phyloP scores from a whole-genome alignment of 441 rosid species.

The Erodium texanum region DNA sequence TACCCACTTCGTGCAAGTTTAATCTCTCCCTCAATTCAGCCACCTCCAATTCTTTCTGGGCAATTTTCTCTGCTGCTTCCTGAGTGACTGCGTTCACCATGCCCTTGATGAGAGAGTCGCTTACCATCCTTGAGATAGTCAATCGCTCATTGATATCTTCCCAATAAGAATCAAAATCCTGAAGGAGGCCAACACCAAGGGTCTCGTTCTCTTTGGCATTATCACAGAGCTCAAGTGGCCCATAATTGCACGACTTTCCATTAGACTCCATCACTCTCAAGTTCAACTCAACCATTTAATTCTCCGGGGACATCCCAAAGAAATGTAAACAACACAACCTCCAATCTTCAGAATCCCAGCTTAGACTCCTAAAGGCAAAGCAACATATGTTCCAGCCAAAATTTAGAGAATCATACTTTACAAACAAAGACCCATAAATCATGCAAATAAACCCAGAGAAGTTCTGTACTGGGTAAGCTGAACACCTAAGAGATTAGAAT shows the following conservation, averaged over 20 bases:
- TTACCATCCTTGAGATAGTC: slow-evolving; percentile 68
- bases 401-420: not conserved
- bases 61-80: slow-evolving; percentile 60
- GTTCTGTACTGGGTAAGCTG: not conserved
- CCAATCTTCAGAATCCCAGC: slow-evolving; percentile 3
- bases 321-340: not conserved
- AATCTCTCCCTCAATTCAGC: slow-evolving; percentile 36
- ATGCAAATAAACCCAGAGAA: slow-evolving; percentile 1
- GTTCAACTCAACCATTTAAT: slow-evolving; percentile 21
- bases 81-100: slow-evolving; percentile 61
- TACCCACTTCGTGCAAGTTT: slow-evolving; percentile 26
- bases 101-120: slow-evolving; percentile 66
- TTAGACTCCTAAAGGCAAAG: not conserved
- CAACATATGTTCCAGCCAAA: not conserved
- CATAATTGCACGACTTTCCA: slow-evolving; percentile 16
- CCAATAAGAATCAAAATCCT: slow-evolving; percentile 52
- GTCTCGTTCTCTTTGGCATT: slow-evolving; percentile 27
- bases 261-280: slow-evolving; percentile 19
- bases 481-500: not conserved
- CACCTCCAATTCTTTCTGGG: slow-evolving; percentile 58
- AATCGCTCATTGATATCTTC: slow-evolving; percentile 52
- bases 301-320: slow-evolving; percentile 25
- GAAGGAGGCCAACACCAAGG: slow-evolving; percentile 32
- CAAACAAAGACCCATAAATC: slow-evolving; percentile 4
- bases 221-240: slow-evolving; percentile 6